Conservation (phyloP, 495 filamentous ascomycete species). For the Letharia columbiana region DNA sequence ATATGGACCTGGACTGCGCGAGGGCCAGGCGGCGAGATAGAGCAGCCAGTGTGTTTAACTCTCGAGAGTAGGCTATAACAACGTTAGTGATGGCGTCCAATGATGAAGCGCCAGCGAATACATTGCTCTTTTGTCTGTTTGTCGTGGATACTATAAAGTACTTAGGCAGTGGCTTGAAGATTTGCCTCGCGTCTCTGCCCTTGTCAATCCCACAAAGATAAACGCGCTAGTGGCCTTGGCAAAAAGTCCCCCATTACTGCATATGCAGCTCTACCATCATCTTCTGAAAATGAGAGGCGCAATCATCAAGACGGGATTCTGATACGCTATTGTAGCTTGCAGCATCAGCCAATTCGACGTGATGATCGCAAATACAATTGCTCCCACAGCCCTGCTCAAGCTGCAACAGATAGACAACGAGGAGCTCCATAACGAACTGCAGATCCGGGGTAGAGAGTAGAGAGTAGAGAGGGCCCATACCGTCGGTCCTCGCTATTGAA, state of each 20-base stretch:
- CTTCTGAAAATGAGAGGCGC: background rate
- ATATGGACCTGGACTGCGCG: slow-evolving; percentile 8
- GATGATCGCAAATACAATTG: too few relatives aligned
- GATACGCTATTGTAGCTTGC: background rate
- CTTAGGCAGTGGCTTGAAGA: background rate
- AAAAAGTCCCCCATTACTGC: background rate
- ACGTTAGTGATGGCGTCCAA: background rate
- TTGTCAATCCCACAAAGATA: background rate
- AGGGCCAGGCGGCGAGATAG: slow-evolving; percentile 25
- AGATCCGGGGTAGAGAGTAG: background rate
- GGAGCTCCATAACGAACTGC: background rate
- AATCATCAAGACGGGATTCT: background rate
- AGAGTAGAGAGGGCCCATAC: background rate
- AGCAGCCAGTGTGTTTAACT: slow-evolving; percentile 24
- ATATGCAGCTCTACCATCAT: background rate
- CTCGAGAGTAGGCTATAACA: background rate
- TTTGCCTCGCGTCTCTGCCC: slow-evolving; percentile 3
- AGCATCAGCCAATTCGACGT: background rate
- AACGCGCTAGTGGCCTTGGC: slow-evolving; percentile 13
- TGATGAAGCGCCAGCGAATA: background rate
- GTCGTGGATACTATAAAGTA: too few relatives aligned
- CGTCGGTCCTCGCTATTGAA: background rate
- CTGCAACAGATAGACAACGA: background rate
- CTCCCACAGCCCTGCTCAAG: too few relatives aligned
- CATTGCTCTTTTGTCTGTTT: background rate